Conservation (phyloP, 305 asterid genomes). For the Ilex paraguariensis region DNA sequence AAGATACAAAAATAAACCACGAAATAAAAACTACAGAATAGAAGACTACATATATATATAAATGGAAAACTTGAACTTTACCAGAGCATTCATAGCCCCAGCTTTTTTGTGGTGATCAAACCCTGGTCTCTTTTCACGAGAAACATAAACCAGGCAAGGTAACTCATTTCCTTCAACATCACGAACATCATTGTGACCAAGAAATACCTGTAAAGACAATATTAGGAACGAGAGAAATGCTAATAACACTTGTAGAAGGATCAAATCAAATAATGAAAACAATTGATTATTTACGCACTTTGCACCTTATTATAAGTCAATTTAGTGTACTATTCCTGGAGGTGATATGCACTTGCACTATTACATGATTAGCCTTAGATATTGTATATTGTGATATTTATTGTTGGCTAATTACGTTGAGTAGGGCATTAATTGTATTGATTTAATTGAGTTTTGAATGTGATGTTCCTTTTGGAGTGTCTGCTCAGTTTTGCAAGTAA, state of each 20-base stretch:
- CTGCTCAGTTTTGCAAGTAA: no score
- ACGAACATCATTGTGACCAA: constrained; percentile 56
- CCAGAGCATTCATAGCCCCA: constrained; percentile 95
- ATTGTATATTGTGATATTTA: no score
- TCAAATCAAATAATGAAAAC: neutral
- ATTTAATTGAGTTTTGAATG: no score
- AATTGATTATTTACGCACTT: neutral
- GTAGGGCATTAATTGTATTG: no score
- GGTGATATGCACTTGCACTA: no score
- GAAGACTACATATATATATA: neutral
- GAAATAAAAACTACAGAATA: no score
- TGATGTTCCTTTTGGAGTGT: no score
- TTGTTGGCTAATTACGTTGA: no score
- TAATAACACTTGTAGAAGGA: neutral
- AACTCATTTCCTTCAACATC: constrained; percentile 58
- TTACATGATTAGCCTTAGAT: no score
- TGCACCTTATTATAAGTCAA: no score
- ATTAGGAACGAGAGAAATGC: constrained; percentile 7
- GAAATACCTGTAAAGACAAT: constrained; percentile 50
- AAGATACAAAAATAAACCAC: neutral
- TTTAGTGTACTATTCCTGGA: no score
- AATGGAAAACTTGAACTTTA: constrained; percentile 16
- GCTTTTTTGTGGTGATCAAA: constrained; percentile 89
- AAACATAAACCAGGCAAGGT: constrained; percentile 70
- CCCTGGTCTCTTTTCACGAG: constrained; percentile 88